phyloP scores from a whole-genome alignment of 1,139 yeast species.

The Lodderomyces oxycetoniae region DNA sequence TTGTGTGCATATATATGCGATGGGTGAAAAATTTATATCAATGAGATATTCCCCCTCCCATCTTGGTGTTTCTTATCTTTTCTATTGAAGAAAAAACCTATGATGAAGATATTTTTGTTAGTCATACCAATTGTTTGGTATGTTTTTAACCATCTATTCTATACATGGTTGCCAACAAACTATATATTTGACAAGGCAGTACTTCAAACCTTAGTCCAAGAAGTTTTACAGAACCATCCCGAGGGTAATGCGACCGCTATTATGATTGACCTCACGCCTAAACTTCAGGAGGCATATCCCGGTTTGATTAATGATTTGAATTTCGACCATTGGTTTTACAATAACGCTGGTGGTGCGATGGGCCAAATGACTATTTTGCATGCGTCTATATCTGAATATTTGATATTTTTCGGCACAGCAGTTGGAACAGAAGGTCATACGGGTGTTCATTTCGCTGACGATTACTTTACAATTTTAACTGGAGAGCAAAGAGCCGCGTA shows the following conservation, averaged over 20 bases:
- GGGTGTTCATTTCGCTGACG: constrained; percentile 94
- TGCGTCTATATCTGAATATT: constrained; percentile 90
- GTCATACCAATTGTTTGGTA: constrained; percentile 2
- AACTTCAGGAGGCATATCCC: constrained; percentile 56
- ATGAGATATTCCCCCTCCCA: too few species aligned
- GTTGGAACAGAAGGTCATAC: constrained; percentile 95
- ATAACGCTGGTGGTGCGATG: constrained; percentile 99
- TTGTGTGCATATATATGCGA: too few species aligned
- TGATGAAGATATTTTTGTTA: background rate
- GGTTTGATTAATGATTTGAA: constrained; percentile 63
- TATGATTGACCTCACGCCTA: constrained; percentile 56
- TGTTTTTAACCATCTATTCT: constrained; percentile 41
- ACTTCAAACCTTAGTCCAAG: constrained; percentile 46
- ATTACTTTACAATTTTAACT: constrained; percentile 82
- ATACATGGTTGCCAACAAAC: constrained; percentile 64
- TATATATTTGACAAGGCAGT: constrained; percentile 55
- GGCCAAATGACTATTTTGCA: constrained; percentile 94
- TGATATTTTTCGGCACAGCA: constrained; percentile 84
- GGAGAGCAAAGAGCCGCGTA: constrained; percentile 75
- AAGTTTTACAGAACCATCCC: constrained; percentile 48
- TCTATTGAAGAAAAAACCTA: too few species aligned
- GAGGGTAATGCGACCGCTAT: constrained; percentile 60
- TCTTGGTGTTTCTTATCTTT: too few species aligned
- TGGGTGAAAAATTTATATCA: too few species aligned
- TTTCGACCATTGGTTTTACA: constrained; percentile 86